phyloP scores from a whole-genome alignment of 495 filamentous ascomycete genomes.

The Aspergillus homomorphus region DNA sequence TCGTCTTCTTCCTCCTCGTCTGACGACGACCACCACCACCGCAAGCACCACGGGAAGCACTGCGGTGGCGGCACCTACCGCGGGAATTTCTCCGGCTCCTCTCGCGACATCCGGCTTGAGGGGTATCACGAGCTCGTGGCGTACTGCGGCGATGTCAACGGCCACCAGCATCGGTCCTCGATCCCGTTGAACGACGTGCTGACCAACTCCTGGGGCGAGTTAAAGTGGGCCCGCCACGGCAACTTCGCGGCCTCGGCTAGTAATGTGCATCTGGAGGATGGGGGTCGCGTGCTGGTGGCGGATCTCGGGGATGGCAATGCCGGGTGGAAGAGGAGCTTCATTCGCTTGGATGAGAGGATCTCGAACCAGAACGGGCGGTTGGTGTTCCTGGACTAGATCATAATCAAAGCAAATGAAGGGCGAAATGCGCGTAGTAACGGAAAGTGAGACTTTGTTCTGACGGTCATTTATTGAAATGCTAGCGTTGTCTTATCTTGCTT shows the following conservation, averaged over 20 bases:
- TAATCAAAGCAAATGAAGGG: too few species aligned
- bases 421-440: too few species aligned
- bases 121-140: slow-evolving; percentile 15
- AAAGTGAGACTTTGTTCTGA: too few species aligned
- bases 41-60: background rate
- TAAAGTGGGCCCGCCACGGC: slow-evolving; percentile 23
- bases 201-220: slow-evolving; percentile 17
- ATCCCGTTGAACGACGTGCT: slow-evolving; percentile 20
- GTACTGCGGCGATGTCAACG: slow-evolving; percentile 13
- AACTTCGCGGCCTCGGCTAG: slow-evolving; percentile 39
- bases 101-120: slow-evolving; percentile 14
- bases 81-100: slow-evolving; percentile 21
- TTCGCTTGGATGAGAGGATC: slow-evolving; percentile 42
- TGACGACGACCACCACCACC: background rate
- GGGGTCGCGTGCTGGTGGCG: slow-evolving; percentile 37
- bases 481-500: too few species aligned
- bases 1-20: slow-evolving; percentile 10
- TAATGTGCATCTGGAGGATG: slow-evolving; percentile 35
- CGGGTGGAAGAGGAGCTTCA: slow-evolving; percentile 29
- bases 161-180: slow-evolving; percentile 6
- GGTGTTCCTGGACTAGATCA: slow-evolving; percentile 25
- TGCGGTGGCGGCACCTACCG: background rate
- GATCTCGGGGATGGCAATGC: slow-evolving; percentile 32
- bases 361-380: slow-evolving; percentile 38
- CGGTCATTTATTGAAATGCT: too few species aligned